phyloP scores from a whole-genome alignment of 148 eudicot genomes.

The Cornus kousa region DNA sequence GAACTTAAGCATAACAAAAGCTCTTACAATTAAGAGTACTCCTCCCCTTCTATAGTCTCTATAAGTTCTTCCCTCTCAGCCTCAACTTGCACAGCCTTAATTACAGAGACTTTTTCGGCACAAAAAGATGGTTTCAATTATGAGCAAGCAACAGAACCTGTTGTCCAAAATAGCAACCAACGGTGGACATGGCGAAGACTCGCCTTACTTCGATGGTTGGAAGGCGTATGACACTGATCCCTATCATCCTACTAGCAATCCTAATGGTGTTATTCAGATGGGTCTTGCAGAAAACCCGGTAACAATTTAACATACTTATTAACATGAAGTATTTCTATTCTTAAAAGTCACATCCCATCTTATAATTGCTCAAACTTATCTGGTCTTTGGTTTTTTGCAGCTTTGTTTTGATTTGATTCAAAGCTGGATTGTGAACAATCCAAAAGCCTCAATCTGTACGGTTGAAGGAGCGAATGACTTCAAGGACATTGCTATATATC shows the following conservation, averaged over 20 bases:
- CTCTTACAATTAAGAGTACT: too few relatives aligned
- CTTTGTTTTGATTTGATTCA: slow-evolving; percentile 53
- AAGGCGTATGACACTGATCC: slow-evolving; percentile 52
- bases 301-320: not conserved
- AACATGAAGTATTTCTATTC: too few relatives aligned
- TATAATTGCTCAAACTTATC: not conserved
- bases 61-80: too few relatives aligned
- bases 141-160: not conserved
- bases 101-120: too few relatives aligned
- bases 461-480: slow-evolving; percentile 37
- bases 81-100: not conserved
- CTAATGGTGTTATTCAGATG: slow-evolving; percentile 54
- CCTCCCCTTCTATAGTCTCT: too few relatives aligned
- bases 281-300: slow-evolving; percentile 59
- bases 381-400: slow-evolving; percentile 22
- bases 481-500: slow-evolving; percentile 52
- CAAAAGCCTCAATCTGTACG: slow-evolving; percentile 53
- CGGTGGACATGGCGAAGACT: slow-evolving; percentile 51
- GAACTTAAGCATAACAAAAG: too few relatives aligned
- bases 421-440: slow-evolving; percentile 49
- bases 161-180: slow-evolving; percentile 44
- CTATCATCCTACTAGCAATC: slow-evolving; percentile 34
- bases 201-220: slow-evolving; percentile 55
- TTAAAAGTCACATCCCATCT: too few relatives aligned
- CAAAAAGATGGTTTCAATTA: not conserved